phyloP scores from a whole-genome alignment of 306 rosid genomes.

The Styphnolobium japonicum region DNA sequence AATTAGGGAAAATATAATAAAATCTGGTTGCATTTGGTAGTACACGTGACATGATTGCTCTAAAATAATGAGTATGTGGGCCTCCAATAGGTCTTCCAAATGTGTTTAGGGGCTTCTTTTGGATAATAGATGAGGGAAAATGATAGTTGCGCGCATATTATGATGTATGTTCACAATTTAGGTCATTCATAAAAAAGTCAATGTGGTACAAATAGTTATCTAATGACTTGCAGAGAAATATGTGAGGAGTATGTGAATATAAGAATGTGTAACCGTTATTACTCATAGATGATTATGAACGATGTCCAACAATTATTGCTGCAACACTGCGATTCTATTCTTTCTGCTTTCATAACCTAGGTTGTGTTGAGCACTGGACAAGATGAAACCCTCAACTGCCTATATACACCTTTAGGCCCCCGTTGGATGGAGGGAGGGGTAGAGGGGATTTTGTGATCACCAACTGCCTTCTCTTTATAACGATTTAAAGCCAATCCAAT shows the following conservation, averaged over 20 bases:
- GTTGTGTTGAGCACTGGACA: neutral
- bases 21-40: conserved; percentile 21
- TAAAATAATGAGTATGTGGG: conserved; percentile 29
- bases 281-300: conserved; percentile 20
- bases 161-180: no score
- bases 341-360: neutral
- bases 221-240: no score
- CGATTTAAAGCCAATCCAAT: neutral
- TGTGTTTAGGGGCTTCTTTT: conserved; percentile 35
- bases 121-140: conserved; percentile 25
- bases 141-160: no score
- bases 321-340: conserved; percentile 26
- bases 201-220: no score
- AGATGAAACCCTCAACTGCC: neutral
- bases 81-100: conserved; percentile 41
- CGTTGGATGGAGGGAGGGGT: neutral
- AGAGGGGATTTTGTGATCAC: neutral
- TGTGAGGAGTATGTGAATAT: no score
- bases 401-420: neutral
- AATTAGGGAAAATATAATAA: conserved; percentile 30
- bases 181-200: no score
- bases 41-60: conserved; percentile 38
- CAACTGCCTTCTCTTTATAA: neutral
- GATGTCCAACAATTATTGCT: conserved; percentile 32
- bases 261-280: no score